These are phyloP conservation scores for Parachlorella kessleri DNA, from an alignment of 139 green algal genomes.

Conservation along the genomic window DNA sequence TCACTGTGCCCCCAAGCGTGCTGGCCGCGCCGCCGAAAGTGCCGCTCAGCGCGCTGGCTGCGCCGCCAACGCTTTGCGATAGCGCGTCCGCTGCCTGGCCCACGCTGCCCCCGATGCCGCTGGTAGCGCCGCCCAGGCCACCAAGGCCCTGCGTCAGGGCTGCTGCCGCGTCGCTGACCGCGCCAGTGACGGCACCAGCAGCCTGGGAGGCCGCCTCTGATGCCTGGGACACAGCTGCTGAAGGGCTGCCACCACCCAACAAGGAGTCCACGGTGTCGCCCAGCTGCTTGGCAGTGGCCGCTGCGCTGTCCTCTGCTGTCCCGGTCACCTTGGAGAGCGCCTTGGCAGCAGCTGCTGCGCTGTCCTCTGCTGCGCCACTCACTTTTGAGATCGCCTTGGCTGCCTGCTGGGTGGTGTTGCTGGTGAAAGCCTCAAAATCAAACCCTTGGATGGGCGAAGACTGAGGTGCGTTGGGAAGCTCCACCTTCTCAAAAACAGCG, in stretches of 20 bases:
- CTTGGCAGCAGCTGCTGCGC: too few species aligned
- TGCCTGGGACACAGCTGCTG: not conserved
- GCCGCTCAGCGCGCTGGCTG: not conserved
- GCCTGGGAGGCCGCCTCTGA: not conserved
- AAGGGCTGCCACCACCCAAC: not conserved
- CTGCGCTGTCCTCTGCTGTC: too few species aligned
- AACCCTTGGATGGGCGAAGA: too few species aligned
- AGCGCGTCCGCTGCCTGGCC: not conserved
- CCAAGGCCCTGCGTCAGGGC: not conserved
- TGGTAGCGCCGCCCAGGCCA: not conserved
- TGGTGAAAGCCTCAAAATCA: not conserved
- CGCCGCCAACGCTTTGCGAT: not conserved
- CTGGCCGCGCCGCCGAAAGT: slow-evolving; percentile 1
- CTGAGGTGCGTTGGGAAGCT: too few species aligned
- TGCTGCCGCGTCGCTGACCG: not conserved
- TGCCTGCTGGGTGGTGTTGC: too few species aligned
- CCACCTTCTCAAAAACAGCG: too few species aligned
- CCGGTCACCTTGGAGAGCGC: too few species aligned
- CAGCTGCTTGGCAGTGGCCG: too few species aligned
- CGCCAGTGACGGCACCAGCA: not conserved
- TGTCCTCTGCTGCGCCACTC: too few species aligned
- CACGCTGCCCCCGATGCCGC: not conserved
- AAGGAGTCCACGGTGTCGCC: too few species aligned
- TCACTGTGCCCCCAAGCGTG: slow-evolving; percentile 8
- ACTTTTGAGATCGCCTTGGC: too few species aligned